Evolutionary conservation across 1,284 basidiomycete species (phyloP).

Genomic region (Pseudozyma flocculosa): DNA sequence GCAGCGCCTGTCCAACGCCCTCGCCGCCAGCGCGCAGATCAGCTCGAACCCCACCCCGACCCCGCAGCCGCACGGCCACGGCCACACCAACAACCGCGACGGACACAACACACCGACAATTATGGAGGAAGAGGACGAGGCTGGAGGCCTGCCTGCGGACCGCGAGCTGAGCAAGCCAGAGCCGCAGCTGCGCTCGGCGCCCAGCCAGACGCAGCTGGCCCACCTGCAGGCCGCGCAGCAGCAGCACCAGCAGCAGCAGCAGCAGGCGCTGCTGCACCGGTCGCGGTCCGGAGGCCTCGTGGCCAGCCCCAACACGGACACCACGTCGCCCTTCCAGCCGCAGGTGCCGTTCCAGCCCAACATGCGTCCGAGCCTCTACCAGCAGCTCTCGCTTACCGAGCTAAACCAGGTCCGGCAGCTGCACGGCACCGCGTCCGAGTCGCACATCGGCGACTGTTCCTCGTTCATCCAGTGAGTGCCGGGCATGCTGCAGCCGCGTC

Average conservation of each 20-base stretch:
- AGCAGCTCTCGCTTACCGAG: constrained; percentile 39
- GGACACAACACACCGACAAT: constrained; percentile 50
- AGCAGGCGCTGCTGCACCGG: constrained; percentile 14
- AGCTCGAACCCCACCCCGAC: constrained; percentile 14
- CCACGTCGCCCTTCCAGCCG: constrained; percentile 13
- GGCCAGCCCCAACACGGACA: constrained; percentile 7
- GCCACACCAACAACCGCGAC: too few species aligned
- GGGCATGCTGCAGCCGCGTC: neutral
- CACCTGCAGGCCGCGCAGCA: constrained; percentile 1
- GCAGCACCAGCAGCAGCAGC: constrained; percentile 7
- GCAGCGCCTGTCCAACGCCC: constrained; percentile 37
- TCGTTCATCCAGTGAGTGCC: constrained; percentile 27
- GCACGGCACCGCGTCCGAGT: constrained; percentile 21
- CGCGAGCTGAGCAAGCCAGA: neutral
- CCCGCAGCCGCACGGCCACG: constrained; percentile 6
- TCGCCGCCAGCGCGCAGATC: constrained; percentile 38
- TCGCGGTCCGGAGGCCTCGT: constrained; percentile 10
- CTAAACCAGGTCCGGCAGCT: constrained; percentile 27
- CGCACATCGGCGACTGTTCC: constrained; percentile 37
- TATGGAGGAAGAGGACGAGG: constrained; percentile 40
- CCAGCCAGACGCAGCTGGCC: constrained; percentile 5
- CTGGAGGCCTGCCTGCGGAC: neutral
- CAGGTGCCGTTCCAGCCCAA: constrained; percentile 26
- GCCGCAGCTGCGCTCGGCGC: constrained; percentile 2
- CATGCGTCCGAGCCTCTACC: constrained; percentile 40